phyloP scores from a whole-genome alignment of 2,329 filamentous ascomycete genomes.

The Didymella sp. region DNA sequence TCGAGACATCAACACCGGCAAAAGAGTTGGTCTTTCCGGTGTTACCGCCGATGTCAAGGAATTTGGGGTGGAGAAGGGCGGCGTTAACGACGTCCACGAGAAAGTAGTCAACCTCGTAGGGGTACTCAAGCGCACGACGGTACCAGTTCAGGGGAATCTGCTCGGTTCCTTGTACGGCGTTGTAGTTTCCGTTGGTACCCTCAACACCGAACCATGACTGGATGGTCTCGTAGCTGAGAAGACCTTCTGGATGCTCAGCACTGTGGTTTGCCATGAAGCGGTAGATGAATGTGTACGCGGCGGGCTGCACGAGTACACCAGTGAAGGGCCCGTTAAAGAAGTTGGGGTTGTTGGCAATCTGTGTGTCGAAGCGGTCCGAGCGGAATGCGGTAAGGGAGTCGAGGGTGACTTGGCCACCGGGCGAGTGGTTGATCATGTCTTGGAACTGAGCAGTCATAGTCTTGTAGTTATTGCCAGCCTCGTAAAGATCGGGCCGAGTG shows the following conservation, averaged over 20 bases:
- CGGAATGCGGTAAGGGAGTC: constrained; percentile 32
- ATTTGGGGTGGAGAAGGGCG: constrained; percentile 31
- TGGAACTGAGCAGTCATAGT: constrained; percentile 31
- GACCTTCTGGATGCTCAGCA: constrained; percentile 25
- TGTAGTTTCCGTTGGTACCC: constrained; percentile 25
- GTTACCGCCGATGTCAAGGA: constrained; percentile 33
- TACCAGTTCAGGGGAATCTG: constrained; percentile 35
- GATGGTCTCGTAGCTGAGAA: constrained; percentile 25
- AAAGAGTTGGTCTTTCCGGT: constrained; percentile 34
- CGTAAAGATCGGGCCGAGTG: constrained; percentile 31
- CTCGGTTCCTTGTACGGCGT: constrained; percentile 27
- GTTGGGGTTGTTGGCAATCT: constrained; percentile 27
- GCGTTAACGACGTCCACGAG: constrained; percentile 28
- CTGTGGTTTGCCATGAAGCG: constrained; percentile 39
- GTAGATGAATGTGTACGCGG: constrained; percentile 37
- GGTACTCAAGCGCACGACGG: constrained; percentile 30
- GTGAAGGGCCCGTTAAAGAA: constrained; percentile 36
- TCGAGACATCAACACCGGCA: constrained; percentile 23
- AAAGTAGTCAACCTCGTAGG: constrained; percentile 33
- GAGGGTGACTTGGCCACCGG: constrained; percentile 30
- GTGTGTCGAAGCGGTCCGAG: constrained; percentile 29
- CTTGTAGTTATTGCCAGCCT: constrained; percentile 34
- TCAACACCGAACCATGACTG: constrained; percentile 36
- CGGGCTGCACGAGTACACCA: constrained; percentile 34
- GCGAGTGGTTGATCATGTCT: constrained; percentile 29